phyloP scores from a whole-genome alignment of 2,329 filamentous ascomycete genomes.

The Myriosclerotinia scirpicola region DNA sequence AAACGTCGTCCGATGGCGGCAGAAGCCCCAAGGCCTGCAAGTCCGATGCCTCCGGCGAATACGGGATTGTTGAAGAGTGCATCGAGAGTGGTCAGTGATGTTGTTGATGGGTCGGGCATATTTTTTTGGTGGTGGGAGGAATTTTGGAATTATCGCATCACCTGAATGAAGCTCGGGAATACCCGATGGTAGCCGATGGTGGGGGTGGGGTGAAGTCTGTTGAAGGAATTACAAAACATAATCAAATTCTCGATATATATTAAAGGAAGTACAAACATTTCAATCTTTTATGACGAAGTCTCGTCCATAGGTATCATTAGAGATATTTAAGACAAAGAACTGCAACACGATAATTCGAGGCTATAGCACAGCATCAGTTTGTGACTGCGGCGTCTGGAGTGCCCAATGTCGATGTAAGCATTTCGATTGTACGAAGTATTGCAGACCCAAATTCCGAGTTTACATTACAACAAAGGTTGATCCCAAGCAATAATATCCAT shows the following conservation, averaged over 20 bases:
- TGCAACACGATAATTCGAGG: neutral
- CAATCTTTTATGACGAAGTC: too few species aligned
- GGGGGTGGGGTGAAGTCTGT: neutral
- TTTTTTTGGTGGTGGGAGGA: neutral
- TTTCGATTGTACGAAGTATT: too few species aligned
- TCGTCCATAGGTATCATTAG: neutral
- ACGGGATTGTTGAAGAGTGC: conserved; percentile 62
- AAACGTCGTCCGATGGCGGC: conserved; percentile 80
- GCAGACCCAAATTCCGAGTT: neutral
- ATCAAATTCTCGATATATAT: neutral
- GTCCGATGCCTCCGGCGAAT: conserved; percentile 76
- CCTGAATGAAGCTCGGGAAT: conserved; percentile 4
- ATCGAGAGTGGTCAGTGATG: conserved; percentile 50
- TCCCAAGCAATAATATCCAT: too few species aligned
- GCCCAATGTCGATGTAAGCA: too few species aligned
- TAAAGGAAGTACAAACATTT: neutral
- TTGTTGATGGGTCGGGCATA: conserved; percentile 18
- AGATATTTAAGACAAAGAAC: neutral
- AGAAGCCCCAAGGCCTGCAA: conserved; percentile 82
- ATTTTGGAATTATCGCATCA: neutral
- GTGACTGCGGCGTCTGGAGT: too few species aligned
- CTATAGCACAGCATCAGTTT: neutral
- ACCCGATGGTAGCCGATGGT: conserved; percentile 11
- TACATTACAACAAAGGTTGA: too few species aligned
- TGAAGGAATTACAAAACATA: neutral